Conservation (phyloP, 441 rosid genomes). For the Erodium trifolium region DNA sequence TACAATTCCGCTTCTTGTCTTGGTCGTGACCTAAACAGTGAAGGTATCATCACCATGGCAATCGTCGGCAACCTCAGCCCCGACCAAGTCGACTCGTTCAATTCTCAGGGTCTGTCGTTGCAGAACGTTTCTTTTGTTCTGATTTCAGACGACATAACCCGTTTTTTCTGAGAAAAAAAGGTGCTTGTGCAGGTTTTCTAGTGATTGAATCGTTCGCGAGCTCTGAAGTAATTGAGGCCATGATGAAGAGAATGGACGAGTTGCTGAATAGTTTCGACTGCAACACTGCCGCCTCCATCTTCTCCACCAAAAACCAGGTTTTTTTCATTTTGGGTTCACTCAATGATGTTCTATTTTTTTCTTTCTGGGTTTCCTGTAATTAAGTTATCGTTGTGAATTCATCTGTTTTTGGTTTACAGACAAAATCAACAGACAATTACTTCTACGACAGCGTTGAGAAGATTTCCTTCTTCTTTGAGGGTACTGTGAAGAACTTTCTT, state of each 20-base stretch:
- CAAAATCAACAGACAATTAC: slow-evolving; percentile 53
- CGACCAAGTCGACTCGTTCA: slow-evolving; percentile 54
- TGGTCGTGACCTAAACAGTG: slow-evolving; percentile 1
- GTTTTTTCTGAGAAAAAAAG: background rate
- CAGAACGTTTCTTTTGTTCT: background rate
- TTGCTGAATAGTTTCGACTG: slow-evolving; percentile 56
- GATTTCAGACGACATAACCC: background rate
- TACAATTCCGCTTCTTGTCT: background rate
- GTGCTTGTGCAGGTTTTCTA: slow-evolving; percentile 45
- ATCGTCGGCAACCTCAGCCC: slow-evolving; percentile 43
- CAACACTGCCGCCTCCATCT: slow-evolving; percentile 51
- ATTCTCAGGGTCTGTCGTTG: slow-evolving; percentile 42
- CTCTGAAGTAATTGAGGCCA: slow-evolving; percentile 40
- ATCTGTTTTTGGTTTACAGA: slow-evolving; percentile 25
- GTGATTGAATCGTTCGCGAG: slow-evolving; percentile 72
- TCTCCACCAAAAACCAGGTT: slow-evolving; percentile 91
- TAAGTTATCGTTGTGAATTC: background rate
- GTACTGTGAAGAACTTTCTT: slow-evolving; percentile 24
- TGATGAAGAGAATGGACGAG: slow-evolving; percentile 63
- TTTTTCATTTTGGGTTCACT: background rate
- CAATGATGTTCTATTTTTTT: background rate
- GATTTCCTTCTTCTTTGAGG: slow-evolving; percentile 91
- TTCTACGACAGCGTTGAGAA: slow-evolving; percentile 84
- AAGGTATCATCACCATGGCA: slow-evolving; percentile 33
- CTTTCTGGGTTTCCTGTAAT: background rate